Evolutionary conservation across 371 early-diverging fungal species (phyloP).

Genomic region (Thermomucor indicae-seudaticae): DNA sequence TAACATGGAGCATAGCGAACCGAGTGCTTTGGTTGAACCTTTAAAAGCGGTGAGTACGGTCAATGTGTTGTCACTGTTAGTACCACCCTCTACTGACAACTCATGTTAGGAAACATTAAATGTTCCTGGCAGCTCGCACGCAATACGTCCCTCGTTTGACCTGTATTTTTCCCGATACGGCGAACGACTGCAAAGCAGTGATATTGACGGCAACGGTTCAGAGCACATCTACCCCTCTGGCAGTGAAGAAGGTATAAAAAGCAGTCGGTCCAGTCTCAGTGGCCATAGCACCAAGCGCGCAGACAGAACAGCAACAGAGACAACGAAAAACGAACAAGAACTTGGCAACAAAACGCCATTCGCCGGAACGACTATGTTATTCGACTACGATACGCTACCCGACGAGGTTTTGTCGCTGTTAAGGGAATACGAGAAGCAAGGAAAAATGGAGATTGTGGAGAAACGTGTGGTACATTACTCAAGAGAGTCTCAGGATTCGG

Average conservation of each 20-base stretch:
- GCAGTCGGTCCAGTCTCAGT: constrained; percentile 5
- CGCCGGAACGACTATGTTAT: constrained; percentile 4
- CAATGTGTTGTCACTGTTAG: background rate
- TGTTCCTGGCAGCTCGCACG: background rate
- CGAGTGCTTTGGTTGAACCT: too few relatives aligned
- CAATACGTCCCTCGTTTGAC: constrained; percentile 2
- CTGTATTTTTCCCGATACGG: background rate
- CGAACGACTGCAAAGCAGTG: background rate
- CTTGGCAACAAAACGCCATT: background rate
- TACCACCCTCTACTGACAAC: background rate
- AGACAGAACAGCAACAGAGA: background rate
- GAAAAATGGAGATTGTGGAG: constrained; percentile 13
- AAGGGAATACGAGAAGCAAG: constrained; percentile 14
- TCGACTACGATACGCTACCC: constrained; percentile 33
- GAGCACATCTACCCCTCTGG: constrained; percentile 3
- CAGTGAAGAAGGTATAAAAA: constrained; percentile 11
- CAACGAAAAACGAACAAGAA: background rate
- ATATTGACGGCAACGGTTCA: background rate
- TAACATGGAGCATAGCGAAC: too few relatives aligned
- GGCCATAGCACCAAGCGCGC: background rate
- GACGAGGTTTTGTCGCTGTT: constrained; percentile 19
- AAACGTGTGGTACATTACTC: constrained; percentile 3
- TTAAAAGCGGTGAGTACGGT: too few relatives aligned
- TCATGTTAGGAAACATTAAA: background rate
- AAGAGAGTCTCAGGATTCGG: constrained; percentile 11